Evolutionary conservation across 192 early-diverging fungal species (phyloP).

Genomic region (Coemansia sp.): DNA sequence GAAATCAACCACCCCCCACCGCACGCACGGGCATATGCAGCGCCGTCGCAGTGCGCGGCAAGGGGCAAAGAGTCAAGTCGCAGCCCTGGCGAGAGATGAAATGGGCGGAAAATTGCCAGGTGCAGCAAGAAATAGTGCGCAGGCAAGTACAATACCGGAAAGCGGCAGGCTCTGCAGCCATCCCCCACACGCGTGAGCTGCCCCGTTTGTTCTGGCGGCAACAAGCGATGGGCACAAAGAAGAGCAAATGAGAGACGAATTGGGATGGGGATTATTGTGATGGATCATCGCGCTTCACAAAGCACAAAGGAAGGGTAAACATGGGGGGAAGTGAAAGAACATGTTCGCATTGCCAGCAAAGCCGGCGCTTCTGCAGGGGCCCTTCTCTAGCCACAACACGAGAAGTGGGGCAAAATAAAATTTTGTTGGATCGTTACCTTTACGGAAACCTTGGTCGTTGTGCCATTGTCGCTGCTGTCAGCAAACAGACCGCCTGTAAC

Average conservation of each 20-base stretch:
- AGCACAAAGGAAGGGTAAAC: conserved; percentile 26
- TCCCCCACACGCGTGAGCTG: neutral
- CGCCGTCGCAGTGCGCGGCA: neutral
- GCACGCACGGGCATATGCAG: neutral
- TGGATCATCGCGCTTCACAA: conserved; percentile 15
- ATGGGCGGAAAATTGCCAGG: neutral
- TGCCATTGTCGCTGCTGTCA: conserved; percentile 26
- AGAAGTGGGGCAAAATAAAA: neutral
- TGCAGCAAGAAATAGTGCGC: conserved; percentile 8
- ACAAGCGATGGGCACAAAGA: neutral
- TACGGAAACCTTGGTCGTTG: conserved; percentile 53
- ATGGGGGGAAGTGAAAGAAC: neutral
- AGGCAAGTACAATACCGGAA: conserved; percentile 5
- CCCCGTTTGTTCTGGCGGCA: too few species aligned
- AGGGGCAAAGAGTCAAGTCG: conserved; percentile 7
- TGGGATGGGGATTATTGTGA: neutral
- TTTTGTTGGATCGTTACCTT: conserved; percentile 33
- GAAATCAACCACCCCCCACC: neutral
- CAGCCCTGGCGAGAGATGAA: neutral
- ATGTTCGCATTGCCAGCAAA: neutral
- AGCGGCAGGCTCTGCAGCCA: neutral
- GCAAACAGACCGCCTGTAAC: conserved; percentile 51
- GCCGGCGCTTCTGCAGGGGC: neutral
- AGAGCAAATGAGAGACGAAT: neutral
- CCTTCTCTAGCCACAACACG: conserved; percentile 6